A percentile compares a stretch with the other conserved stretches of the same genome.
phyloP scores from a whole-genome alignment of 371 early-diverging fungal species.

The Rhizomucor pusillus region DNA sequence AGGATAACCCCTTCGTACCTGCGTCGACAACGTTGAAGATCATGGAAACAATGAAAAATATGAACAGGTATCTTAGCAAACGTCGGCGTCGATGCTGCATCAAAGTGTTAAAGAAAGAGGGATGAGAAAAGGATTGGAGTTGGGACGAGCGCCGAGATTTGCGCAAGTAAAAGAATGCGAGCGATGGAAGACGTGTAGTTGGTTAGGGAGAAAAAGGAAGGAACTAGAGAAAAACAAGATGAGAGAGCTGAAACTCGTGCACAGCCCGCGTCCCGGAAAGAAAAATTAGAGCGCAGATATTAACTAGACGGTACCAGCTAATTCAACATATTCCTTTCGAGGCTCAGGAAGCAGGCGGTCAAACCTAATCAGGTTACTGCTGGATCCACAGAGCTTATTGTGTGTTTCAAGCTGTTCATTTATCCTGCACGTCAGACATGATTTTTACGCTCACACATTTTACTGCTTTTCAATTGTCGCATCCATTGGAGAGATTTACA shows the following conservation, averaged over 20 bases:
- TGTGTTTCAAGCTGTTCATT: too few relatives aligned
- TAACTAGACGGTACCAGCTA: neutral
- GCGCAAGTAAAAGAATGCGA: neutral
- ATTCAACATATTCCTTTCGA: neutral
- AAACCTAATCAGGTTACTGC: too few relatives aligned
- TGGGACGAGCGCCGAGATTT: neutral
- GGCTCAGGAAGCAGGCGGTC: neutral
- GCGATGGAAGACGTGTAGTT: neutral
- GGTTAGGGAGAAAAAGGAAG: neutral
- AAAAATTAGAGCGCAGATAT: constrained; percentile 3
- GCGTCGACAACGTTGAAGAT: neutral
- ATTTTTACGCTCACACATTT: neutral
- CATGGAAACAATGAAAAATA: neutral
- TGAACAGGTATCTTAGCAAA: neutral
- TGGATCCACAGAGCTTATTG: too few relatives aligned
- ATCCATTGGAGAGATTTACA: too few relatives aligned
- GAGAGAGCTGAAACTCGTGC: neutral
- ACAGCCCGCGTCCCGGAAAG: neutral
- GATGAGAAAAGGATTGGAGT: neutral
- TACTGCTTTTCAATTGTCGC: too few relatives aligned
- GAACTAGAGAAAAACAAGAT: constrained; percentile 1
- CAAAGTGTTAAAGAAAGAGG: neutral
- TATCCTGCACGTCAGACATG: neutral
- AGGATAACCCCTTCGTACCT: neutral
- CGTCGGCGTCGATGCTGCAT: constrained; percentile 1